Conservation (phyloP, 805 yeast species). For the Cyberlindnera petersonii region DNA sequence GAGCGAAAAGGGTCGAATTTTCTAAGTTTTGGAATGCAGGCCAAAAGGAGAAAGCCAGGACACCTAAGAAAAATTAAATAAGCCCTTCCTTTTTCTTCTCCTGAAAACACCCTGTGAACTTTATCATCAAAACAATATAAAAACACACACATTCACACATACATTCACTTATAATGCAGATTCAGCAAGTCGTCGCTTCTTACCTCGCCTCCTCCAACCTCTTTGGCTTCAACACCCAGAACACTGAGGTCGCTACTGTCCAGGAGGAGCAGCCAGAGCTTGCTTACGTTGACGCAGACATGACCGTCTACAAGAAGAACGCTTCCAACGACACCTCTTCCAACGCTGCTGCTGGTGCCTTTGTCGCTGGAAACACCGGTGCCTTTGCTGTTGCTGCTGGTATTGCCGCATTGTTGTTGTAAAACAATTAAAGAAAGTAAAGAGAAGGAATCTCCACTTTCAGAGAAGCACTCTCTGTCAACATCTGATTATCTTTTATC, state of each 20-base stretch:
- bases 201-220: slow-evolving; percentile 26
- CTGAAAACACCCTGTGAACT: too few species aligned
- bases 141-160: background rate
- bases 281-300: slow-evolving; percentile 16
- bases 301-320: slow-evolving; percentile 16
- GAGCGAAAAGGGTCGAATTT: too few species aligned
- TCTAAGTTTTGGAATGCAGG: too few species aligned
- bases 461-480: background rate
- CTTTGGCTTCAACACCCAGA: slow-evolving; percentile 13
- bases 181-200: slow-evolving; percentile 30
- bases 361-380: slow-evolving; percentile 19
- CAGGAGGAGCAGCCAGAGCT: slow-evolving; percentile 18
- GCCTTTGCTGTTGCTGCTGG: slow-evolving; percentile 26
- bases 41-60: too few species aligned
- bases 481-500: background rate
- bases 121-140: background rate
- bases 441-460: too few species aligned
- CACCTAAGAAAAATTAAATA: too few species aligned
- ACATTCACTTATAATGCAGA: slow-evolving; percentile 23
- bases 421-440: too few species aligned
- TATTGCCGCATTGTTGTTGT: slow-evolving; percentile 27
- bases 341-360: slow-evolving; percentile 24
- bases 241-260: slow-evolving; percentile 7
- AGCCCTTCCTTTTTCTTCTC: too few species aligned
- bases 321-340: slow-evolving; percentile 26